Percentiles rank a stretch among this genome's conserved stretches.
Conservation (phyloP, 2,329 filamentous ascomycete genomes). For the Aurifilum marmelostoma region DNA sequence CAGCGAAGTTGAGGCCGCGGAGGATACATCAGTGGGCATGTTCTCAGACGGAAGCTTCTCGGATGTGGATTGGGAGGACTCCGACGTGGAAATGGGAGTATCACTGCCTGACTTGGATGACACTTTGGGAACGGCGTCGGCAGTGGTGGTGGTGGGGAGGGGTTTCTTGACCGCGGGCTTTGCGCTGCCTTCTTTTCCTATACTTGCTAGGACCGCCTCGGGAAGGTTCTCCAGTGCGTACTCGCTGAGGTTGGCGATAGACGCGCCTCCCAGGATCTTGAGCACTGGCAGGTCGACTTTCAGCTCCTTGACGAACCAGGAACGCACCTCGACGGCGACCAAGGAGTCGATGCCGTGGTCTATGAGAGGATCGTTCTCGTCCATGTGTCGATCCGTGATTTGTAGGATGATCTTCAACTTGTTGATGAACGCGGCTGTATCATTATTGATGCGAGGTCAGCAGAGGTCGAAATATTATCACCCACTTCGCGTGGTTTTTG, state of each 20-base stretch:
- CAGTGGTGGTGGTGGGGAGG: too few species aligned
- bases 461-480: not conserved
- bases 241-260: constrained; percentile 1
- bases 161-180: not conserved
- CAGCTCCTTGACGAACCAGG: constrained; percentile 50
- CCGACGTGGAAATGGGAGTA: not conserved
- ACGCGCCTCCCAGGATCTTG: constrained; percentile 40
- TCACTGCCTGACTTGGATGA: not conserved
- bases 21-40: not conserved
- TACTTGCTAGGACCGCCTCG: not conserved
- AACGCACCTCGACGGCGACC: constrained; percentile 40
- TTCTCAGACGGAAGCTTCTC: not conserved
- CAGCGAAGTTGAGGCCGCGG: not conserved
- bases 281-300: constrained; percentile 47
- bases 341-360: constrained; percentile 34
- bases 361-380: constrained; percentile 13
- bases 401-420: not conserved
- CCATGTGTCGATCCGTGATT: not conserved
- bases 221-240: not conserved
- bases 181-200: not conserved
- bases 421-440: not conserved
- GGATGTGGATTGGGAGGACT: not conserved
- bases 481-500: too few species aligned
- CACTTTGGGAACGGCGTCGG: not conserved
- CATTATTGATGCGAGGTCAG: not conserved